phyloP scores from a whole-genome alignment of 495 filamentous ascomycete species.

The Massariosphaeria phaeospora region DNA sequence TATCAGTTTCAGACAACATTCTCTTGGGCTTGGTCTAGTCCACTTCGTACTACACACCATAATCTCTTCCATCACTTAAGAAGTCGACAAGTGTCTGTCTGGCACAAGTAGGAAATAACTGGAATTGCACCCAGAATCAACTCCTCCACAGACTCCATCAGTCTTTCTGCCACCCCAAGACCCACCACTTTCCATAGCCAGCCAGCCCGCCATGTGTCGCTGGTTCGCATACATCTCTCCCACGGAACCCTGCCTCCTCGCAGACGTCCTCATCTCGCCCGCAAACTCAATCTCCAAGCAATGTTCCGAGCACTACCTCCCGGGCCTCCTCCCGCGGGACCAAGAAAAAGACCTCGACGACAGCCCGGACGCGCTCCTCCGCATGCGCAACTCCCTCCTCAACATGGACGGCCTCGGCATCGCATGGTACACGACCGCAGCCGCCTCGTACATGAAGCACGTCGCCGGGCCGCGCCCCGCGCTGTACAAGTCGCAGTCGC shows the following conservation, averaged over 20 bases:
- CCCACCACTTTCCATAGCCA: neutral
- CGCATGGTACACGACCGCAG: conserved; percentile 43
- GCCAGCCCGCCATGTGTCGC: conserved; percentile 32
- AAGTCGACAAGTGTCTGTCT: too few species aligned
- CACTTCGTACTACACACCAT: too few species aligned
- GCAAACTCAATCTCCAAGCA: conserved; percentile 45
- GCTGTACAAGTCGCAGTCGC: conserved; percentile 47
- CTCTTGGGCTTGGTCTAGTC: too few species aligned
- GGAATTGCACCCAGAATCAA: too few species aligned
- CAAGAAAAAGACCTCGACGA: conserved; percentile 36
- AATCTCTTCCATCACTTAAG: too few species aligned
- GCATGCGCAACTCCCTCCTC: conserved; percentile 46
- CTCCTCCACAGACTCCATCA: neutral
- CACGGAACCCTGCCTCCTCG: conserved; percentile 39
- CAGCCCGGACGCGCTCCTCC: conserved; percentile 37
- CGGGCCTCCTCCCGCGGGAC: conserved; percentile 43
- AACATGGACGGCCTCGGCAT: conserved; percentile 49
- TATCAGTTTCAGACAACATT: too few species aligned
- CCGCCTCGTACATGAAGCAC: conserved; percentile 34
- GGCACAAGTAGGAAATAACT: too few species aligned
- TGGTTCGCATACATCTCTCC: conserved; percentile 43
- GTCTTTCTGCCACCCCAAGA: neutral
- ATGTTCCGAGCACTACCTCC: conserved; percentile 49
- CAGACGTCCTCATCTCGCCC: conserved; percentile 40
- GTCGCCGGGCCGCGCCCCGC: conserved; percentile 40